Conservation (phyloP, 164 flowering plant genomes). For the Piper betle region DNA sequence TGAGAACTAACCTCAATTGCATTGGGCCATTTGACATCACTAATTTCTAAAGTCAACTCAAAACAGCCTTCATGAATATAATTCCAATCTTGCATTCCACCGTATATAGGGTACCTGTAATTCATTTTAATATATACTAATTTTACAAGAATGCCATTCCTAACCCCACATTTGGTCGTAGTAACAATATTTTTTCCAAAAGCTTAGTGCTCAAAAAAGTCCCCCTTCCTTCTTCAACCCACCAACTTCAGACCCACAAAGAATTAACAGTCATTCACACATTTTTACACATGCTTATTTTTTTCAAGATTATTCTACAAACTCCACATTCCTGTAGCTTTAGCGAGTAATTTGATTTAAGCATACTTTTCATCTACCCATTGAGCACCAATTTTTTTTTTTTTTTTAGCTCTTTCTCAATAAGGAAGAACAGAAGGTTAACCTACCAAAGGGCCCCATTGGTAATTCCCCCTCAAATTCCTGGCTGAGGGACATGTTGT, state of each 20-base stretch:
- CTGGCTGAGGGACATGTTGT: slow-evolving; percentile 77
- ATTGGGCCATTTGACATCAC: slow-evolving; percentile 90
- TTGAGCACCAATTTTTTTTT: background rate
- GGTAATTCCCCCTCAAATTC: slow-evolving; percentile 86
- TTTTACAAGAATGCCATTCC: too few species aligned
- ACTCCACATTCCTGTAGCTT: too few species aligned
- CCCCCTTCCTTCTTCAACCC: too few species aligned
- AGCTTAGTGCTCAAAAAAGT: too few species aligned
- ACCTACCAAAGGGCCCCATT: slow-evolving; percentile 90
- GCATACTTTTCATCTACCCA: background rate
- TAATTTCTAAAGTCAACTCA: slow-evolving; percentile 86
- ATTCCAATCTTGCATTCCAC: slow-evolving; percentile 99
- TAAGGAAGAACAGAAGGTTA: background rate
- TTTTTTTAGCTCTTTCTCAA: too few species aligned
- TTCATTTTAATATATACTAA: too few species aligned
- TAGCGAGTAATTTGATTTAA: background rate
- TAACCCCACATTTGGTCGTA: too few species aligned
- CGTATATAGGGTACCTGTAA: slow-evolving; percentile 89
- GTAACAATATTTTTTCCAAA: too few species aligned
- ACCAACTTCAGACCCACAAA: too few species aligned
- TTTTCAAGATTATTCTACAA: too few species aligned
- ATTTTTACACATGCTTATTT: too few species aligned
- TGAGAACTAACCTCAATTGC: slow-evolving; percentile 54
- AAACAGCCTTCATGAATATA: slow-evolving; percentile 84
- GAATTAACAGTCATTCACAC: too few species aligned